phyloP scores from a whole-genome alignment of 2,329 filamentous ascomycete species.

The Sclerotinia trifoliorum region DNA sequence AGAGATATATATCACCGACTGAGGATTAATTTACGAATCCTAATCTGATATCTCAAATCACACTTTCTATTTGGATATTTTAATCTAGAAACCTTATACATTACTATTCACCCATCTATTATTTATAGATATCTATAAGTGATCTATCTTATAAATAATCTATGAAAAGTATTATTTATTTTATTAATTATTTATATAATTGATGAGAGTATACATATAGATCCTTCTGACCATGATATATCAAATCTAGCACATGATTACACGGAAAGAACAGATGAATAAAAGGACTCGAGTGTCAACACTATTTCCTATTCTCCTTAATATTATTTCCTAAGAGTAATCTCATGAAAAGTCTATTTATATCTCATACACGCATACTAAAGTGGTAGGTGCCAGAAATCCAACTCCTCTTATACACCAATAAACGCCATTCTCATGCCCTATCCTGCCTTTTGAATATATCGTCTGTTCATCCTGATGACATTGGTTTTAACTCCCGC shows the following conservation, averaged over 20 bases:
- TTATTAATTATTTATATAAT: too few relatives aligned
- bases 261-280: neutral
- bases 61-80: too few relatives aligned
- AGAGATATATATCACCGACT: too few relatives aligned
- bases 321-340: neutral
- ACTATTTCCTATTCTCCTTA: neutral
- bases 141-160: too few relatives aligned
- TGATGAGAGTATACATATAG: too few relatives aligned
- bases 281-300: neutral
- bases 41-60: too few relatives aligned
- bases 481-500: constrained; percentile 11
- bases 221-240: too few relatives aligned
- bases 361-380: neutral
- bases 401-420: constrained; percentile 17
- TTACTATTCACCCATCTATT: too few relatives aligned
- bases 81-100: too few relatives aligned
- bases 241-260: neutral
- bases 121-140: too few relatives aligned
- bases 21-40: neutral
- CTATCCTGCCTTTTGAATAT: constrained; percentile 22
- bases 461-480: neutral
- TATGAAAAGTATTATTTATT: too few relatives aligned
- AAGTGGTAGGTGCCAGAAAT: neutral
- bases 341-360: constrained; percentile 5
- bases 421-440: constrained; percentile 17